A percentile compares a stretch with the other conserved stretches of the same genome.
These are phyloP conservation scores for sorghum (Sorghum bicolor) DNA, from an alignment of 176 grass and related monocot species.

Conservation along the genomic window Sorghum_bicolor_NCBIv3 NC_012870.2:27125501-27126000, in stretches of 20 bases:
- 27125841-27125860: constrained; percentile 97
- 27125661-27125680: constrained; percentile 71
- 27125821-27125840: constrained; percentile 94
- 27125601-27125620: constrained; percentile 84
- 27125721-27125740: constrained; percentile 88
- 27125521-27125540: constrained; percentile 90
- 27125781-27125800: constrained; percentile 97
- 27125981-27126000: neutral
- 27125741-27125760: constrained; percentile 98
- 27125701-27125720: constrained; percentile 57
- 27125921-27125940: neutral
- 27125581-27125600: constrained; percentile 48
- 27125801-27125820: constrained; percentile 96
- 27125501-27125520: constrained; percentile 77
- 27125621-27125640: constrained; percentile 94
- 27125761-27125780: constrained; percentile 83
- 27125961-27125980: constrained; percentile 1
- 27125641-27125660: constrained; percentile 87
- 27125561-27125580: constrained; percentile 63
- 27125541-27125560: constrained; percentile 94
- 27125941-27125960: constrained; percentile 16
- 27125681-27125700: constrained; percentile 69
- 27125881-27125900: constrained; percentile 43
- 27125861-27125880: constrained; percentile 99
- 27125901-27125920: constrained; percentile 12